Evolutionary conservation across 495 filamentous ascomycete genomes (phyloP).

Genomic region (Articulospora tetracladia): DNA sequence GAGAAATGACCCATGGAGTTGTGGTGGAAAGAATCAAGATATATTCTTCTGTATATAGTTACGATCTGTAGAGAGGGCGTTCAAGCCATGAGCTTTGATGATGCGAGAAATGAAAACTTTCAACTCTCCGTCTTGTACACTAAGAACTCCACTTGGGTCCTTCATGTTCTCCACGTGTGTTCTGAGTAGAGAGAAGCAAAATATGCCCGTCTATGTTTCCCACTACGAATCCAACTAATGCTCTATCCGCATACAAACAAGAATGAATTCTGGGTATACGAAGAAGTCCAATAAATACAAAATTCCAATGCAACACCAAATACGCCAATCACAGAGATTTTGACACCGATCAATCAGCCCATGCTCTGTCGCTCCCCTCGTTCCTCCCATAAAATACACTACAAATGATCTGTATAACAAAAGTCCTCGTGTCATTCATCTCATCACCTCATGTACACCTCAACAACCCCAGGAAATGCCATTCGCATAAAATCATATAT

Average conservation of each 20-base stretch:
- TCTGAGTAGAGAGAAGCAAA: too few species aligned
- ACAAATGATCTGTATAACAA: background rate
- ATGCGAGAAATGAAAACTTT: too few species aligned
- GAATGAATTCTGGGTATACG: conserved; percentile 1
- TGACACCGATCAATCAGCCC: background rate
- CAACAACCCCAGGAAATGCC: background rate
- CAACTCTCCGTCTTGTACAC: too few species aligned
- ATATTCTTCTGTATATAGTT: conserved; percentile 1
- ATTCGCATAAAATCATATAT: background rate
- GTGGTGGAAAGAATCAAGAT: background rate
- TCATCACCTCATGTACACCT: background rate
- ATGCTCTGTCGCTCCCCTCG: background rate
- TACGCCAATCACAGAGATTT: background rate
- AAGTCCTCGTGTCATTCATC: background rate
- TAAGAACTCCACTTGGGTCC: too few species aligned
- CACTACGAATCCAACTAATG: too few species aligned
- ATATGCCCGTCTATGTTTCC: too few species aligned
- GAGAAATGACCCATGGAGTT: background rate
- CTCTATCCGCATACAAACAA: background rate
- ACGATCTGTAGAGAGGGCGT: background rate
- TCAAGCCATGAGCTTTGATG: too few species aligned
- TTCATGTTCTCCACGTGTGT: too few species aligned
- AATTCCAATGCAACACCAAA: background rate
- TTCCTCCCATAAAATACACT: conserved; percentile 17
- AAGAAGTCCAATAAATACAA: background rate